These are phyloP conservation scores for Debaryomyces coudertii DNA, from an alignment of 1,139 yeast genomes.

Conservation along the genomic window DNA sequence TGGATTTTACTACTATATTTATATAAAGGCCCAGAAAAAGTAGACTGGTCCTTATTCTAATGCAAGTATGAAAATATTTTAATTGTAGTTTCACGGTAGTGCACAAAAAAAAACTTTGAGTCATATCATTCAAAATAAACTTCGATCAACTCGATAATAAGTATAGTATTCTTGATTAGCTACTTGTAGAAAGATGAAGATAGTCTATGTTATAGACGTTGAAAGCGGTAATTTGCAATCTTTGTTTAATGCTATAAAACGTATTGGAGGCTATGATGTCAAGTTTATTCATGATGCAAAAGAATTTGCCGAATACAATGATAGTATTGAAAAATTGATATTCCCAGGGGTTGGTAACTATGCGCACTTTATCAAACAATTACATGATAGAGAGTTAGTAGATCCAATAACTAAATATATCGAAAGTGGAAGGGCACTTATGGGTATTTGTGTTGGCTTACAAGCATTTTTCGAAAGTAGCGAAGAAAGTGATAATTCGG, in stretches of 20 bases:
- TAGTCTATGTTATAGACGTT: conserved; percentile 85
- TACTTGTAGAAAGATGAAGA: conserved; percentile 11
- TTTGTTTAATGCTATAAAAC: conserved; percentile 79
- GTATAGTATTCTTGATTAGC: not conserved
- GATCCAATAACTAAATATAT: conserved; percentile 69
- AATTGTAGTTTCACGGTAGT: conserved; percentile 1
- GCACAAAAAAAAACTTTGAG: conserved; percentile 5
- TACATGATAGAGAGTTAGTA: conserved; percentile 62
- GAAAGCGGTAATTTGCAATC: conserved; percentile 94
- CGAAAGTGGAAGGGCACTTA: conserved; percentile 72
- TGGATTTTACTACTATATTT: conserved; percentile 34
- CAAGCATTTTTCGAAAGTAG: conserved; percentile 79
- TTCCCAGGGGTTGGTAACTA: conserved; percentile 97
- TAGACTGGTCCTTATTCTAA: conserved; percentile 3
- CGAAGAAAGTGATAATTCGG: conserved; percentile 64
- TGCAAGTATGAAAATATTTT: not conserved
- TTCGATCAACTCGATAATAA: not conserved
- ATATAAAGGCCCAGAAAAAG: conserved; percentile 33
- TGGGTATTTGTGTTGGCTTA: conserved; percentile 97
- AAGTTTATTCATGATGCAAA: conserved; percentile 47
- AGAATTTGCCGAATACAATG: conserved; percentile 40
- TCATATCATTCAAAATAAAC: conserved; percentile 1
- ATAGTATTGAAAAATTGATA: conserved; percentile 57
- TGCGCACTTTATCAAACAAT: conserved; percentile 84
- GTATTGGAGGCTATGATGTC: conserved; percentile 66